A percentile compares a stretch with the other conserved stretches of the same genome.
Evolutionary conservation across 495 filamentous ascomycete species (phyloP).

Genomic region (Friedmanniomyces simplex): DNA sequence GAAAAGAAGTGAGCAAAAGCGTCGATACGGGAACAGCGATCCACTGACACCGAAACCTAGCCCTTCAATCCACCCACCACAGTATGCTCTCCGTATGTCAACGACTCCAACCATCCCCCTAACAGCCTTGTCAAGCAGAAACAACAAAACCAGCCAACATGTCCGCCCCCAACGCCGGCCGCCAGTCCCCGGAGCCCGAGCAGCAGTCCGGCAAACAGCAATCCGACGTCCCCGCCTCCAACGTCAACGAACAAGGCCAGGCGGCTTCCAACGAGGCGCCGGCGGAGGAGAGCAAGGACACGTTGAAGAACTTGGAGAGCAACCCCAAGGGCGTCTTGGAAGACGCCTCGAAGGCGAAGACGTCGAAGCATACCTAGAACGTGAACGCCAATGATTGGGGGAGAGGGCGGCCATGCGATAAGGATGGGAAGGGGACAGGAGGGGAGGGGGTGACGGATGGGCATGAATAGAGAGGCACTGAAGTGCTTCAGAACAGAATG

Average conservation of each 20-base stretch:
- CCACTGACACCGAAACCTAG: background rate
- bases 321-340: slow-evolving; percentile 68
- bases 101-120: background rate
- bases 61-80: background rate
- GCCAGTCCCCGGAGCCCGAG: slow-evolving; percentile 74
- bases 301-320: slow-evolving; percentile 23
- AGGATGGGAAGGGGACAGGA: background rate
- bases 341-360: slow-evolving; percentile 55
- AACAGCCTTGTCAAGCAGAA: background rate
- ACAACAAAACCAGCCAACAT: slow-evolving; percentile 19
- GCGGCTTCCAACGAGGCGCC: slow-evolving; percentile 35
- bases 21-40: too few species aligned
- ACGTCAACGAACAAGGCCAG: slow-evolving; percentile 43
- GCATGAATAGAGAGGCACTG: background rate
- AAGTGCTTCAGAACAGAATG: background rate
- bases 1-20: too few species aligned
- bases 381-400: background rate
- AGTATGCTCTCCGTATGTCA: too few species aligned
- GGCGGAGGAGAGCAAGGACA: slow-evolving; percentile 38
- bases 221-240: slow-evolving; percentile 40
- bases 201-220: slow-evolving; percentile 54
- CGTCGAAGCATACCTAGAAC: slow-evolving; percentile 19
- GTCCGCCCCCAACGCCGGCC: slow-evolving; percentile 53
- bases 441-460: background rate
- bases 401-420: background rate